A percentile compares a stretch with the other conserved stretches of the same genome.
Conservation (phyloP, 2,329 filamentous ascomycete species). For the Tolypocladium ophioglossoides region DNA sequence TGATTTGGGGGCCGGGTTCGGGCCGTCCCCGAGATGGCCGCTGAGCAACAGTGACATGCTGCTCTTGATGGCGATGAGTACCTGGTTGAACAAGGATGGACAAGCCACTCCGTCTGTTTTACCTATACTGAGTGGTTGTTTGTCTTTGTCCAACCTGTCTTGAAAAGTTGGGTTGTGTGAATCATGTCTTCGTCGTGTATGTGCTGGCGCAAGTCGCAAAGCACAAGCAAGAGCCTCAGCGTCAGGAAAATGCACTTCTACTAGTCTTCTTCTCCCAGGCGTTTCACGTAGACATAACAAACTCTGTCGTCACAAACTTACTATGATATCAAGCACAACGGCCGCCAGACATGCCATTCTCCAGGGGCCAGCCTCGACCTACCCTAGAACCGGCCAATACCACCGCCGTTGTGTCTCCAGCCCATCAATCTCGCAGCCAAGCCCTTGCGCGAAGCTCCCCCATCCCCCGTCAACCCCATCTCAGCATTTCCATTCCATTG, state of each 20-base stretch:
- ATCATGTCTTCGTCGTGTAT: neutral
- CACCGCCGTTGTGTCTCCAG: neutral
- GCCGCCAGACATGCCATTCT: neutral
- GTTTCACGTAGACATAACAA: neutral
- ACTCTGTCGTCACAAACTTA: neutral
- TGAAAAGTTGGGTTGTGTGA: too few species aligned
- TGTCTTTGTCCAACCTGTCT: neutral
- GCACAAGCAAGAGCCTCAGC: neutral
- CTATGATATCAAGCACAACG: neutral
- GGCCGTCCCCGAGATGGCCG: neutral
- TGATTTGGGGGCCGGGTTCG: neutral
- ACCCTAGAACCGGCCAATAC: neutral
- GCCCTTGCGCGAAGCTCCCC: neutral
- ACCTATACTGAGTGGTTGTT: neutral
- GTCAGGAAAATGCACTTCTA: too few species aligned
- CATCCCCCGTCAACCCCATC: too few species aligned
- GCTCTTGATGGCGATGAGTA: neutral
- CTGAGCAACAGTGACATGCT: neutral
- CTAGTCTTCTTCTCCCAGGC: too few species aligned
- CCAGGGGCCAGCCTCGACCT: neutral
- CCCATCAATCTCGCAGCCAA: neutral
- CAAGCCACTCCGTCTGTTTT: neutral
- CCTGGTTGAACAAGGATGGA: neutral
- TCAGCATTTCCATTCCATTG: too few species aligned
- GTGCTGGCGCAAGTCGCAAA: neutral